A percentile compares a stretch with the other conserved stretches of the same genome.
Evolutionary conservation across 2,329 filamentous ascomycete species (phyloP).

Genomic region (Metarhizium anisopliae): DNA sequence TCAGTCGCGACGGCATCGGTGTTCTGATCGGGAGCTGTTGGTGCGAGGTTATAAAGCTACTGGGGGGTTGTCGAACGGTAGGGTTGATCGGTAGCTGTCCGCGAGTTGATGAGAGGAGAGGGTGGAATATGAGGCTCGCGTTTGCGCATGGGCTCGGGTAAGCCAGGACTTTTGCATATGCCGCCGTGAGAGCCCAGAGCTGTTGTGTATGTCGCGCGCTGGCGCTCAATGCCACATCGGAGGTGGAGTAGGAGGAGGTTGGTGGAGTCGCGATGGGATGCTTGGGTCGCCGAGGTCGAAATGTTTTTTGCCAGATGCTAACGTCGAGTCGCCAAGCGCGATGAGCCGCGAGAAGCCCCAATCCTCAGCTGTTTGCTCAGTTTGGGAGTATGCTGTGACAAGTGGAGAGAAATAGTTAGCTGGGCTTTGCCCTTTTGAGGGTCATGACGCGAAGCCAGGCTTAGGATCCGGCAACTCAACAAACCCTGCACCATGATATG

Average conservation of each 20-base stretch:
- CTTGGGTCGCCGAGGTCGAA: slow-evolving; percentile 2
- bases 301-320: neutral
- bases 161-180: slow-evolving; percentile 13
- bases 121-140: slow-evolving; percentile 24
- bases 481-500: neutral
- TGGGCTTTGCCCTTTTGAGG: neutral
- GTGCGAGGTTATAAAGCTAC: neutral
- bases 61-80: slow-evolving; percentile 7
- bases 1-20: slow-evolving; percentile 16
- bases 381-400: slow-evolving; percentile 1
- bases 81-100: slow-evolving; percentile 17
- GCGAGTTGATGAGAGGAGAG: slow-evolving; percentile 23
- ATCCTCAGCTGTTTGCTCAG: neutral
- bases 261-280: slow-evolving; percentile 5
- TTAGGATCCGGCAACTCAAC: slow-evolving; percentile 5
- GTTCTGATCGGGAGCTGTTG: slow-evolving; percentile 5
- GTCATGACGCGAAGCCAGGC: slow-evolving; percentile 4
- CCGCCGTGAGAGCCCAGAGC: slow-evolving; percentile 9
- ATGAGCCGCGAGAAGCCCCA: neutral
- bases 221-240: slow-evolving; percentile 21
- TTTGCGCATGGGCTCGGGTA: slow-evolving; percentile 28
- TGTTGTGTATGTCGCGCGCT: slow-evolving; percentile 5
- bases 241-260: slow-evolving; percentile 8
- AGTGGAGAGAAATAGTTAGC: slow-evolving; percentile 5
- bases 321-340: neutral